Percentiles rank a stretch among this genome's conserved stretches.
phyloP scores from a whole-genome alignment of 495 filamentous ascomycete species.

The Tuber brumale region DNA sequence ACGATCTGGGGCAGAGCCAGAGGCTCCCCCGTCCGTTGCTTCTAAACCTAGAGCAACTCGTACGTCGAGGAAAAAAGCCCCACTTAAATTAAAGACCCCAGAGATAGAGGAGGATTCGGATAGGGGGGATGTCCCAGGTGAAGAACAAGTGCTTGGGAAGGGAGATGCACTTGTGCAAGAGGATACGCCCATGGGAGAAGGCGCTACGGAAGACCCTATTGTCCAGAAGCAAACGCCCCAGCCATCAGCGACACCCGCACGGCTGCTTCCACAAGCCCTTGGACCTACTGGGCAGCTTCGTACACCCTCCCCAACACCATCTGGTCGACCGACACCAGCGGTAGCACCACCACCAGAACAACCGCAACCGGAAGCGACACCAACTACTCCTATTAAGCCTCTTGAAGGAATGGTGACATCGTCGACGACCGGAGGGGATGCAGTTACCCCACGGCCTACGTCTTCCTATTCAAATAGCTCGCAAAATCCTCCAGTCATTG shows the following conservation, averaged over 20 bases:
- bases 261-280: neutral
- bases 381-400: slow-evolving; percentile 2
- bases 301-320: slow-evolving; percentile 1
- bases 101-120: slow-evolving; percentile 4
- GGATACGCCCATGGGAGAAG: neutral
- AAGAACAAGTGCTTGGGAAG: neutral
- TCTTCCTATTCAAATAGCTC: slow-evolving; percentile 31
- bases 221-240: neutral
- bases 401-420: slow-evolving; percentile 2
- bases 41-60: slow-evolving; percentile 14
- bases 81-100: slow-evolving; percentile 3
- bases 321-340: slow-evolving; percentile 3
- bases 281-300: slow-evolving; percentile 1
- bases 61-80: slow-evolving; percentile 7
- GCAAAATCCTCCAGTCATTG: slow-evolving; percentile 54
- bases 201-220: neutral
- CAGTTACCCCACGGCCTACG: slow-evolving; percentile 25
- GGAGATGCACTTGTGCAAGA: neutral
- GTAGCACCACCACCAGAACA: slow-evolving; percentile 8
- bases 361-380: slow-evolving; percentile 5
- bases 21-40: slow-evolving; percentile 8
- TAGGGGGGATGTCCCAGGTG: neutral
- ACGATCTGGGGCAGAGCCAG: slow-evolving; percentile 12
- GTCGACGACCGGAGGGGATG: neutral
- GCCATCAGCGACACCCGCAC: neutral